A percentile compares a stretch with the other conserved stretches of the same genome.
Evolutionary conservation across 2,329 filamentous ascomycete genomes (phyloP).

Genomic region (Exophiala bonariae): DNA sequence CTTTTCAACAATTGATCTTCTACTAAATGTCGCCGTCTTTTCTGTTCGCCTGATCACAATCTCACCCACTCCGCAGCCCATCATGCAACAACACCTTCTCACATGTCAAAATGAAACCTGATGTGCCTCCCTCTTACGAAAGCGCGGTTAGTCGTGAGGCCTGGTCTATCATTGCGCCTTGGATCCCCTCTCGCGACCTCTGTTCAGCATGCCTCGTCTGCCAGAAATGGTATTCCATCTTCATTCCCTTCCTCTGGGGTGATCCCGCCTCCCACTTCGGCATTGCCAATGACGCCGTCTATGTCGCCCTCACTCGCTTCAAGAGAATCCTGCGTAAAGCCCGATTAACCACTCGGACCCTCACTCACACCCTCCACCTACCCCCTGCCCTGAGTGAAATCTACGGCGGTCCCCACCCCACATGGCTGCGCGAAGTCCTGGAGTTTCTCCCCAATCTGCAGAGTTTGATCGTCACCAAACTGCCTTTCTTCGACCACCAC

Average conservation of each 20-base stretch:
- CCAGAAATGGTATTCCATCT: constrained; percentile 58
- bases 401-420: constrained; percentile 58
- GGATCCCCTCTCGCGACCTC: constrained; percentile 57
- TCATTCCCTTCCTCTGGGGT: constrained; percentile 62
- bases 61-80: not conserved
- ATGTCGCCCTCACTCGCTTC: constrained; percentile 61
- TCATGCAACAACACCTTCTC: constrained; percentile 13
- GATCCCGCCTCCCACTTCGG: constrained; percentile 63
- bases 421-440: constrained; percentile 61
- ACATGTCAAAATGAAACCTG: constrained; percentile 27
- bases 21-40: not conserved
- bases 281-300: constrained; percentile 56
- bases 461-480: constrained; percentile 57
- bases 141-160: constrained; percentile 55
- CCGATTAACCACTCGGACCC: constrained; percentile 51
- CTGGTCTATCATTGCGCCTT: constrained; percentile 57
- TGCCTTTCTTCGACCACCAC: constrained; percentile 64
- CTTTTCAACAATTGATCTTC: not conserved
- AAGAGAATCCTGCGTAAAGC: constrained; percentile 57
- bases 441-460: constrained; percentile 60
- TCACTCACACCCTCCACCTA: constrained; percentile 63
- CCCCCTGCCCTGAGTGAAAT: constrained; percentile 62
- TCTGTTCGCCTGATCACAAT: not conserved
- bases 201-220: constrained; percentile 58
- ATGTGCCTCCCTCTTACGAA: constrained; percentile 61